These are phyloP conservation scores for Chernovozyma sophiae-reginae DNA, from an alignment of 1,139 yeast species.

Conservation along the genomic window DNA sequence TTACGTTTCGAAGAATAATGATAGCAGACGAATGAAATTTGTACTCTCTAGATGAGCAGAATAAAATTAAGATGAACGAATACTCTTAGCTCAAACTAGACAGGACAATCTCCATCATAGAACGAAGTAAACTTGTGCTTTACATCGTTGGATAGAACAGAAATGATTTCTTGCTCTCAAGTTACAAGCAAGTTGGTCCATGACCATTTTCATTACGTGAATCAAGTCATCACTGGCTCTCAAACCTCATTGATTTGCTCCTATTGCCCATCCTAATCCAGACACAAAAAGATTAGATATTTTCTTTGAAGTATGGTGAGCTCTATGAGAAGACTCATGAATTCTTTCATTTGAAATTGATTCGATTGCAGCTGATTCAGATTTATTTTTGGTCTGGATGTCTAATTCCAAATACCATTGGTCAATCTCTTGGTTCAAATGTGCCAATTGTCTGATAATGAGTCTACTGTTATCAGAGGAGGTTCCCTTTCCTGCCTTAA, in stretches of 20 bases:
- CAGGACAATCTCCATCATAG: too few species aligned
- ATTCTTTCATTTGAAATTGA: conserved; percentile 26
- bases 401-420: conserved; percentile 14
- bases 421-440: conserved; percentile 26
- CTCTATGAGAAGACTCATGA: conserved; percentile 31
- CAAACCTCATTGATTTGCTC: conserved; percentile 34
- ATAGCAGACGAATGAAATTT: too few species aligned
- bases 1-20: too few species aligned
- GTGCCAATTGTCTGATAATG: conserved; percentile 36
- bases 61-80: too few species aligned
- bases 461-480: conserved; percentile 9
- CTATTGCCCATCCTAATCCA: conserved; percentile 67
- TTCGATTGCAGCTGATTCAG: conserved; percentile 10
- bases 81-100: too few species aligned
- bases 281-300: conserved; percentile 49
- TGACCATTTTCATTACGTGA: too few species aligned
- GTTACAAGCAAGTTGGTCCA: too few species aligned
- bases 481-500: conserved; percentile 25
- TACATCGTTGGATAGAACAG: too few species aligned
- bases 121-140: too few species aligned
- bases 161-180: too few species aligned
- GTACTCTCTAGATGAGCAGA: too few species aligned
- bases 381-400: neutral
- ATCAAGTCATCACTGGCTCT: too few species aligned
- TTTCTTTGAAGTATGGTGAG: conserved; percentile 44